Evolutionary conservation across 306 rosid species (phyloP).

Genomic region (Canavalia gladiata): DNA sequence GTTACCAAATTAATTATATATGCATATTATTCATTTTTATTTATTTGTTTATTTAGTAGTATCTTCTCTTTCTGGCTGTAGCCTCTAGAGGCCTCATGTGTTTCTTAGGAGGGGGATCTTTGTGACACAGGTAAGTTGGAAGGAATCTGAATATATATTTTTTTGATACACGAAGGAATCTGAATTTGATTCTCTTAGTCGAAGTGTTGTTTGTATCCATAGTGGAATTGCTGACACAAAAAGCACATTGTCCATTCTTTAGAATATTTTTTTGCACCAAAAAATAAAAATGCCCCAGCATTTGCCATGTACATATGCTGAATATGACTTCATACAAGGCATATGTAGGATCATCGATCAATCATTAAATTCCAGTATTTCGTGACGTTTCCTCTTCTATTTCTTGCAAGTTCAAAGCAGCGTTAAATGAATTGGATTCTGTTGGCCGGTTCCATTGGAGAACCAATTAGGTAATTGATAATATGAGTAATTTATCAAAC

Average conservation of each 20-base stretch:
- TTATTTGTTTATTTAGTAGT: background rate
- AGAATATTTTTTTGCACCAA: constrained; percentile 5
- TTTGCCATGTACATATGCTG: background rate
- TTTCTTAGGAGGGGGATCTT: constrained; percentile 35
- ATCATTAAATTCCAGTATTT: background rate
- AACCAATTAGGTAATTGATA: no score
- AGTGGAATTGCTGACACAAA: constrained; percentile 46
- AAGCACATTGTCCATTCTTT: constrained; percentile 22
- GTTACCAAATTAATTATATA: background rate
- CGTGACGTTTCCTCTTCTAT: background rate
- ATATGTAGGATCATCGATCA: background rate
- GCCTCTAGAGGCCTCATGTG: constrained; percentile 11
- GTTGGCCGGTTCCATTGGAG: background rate
- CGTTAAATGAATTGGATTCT: background rate
- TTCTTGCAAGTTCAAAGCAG: background rate
- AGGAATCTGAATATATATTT: constrained; percentile 41
- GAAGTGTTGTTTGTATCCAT: constrained; percentile 9
- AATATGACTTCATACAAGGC: background rate
- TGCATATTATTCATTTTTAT: constrained; percentile 20
- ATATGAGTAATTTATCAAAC: no score
- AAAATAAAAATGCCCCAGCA: background rate
- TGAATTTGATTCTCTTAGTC: constrained; percentile 50
- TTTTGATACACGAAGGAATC: constrained; percentile 25
- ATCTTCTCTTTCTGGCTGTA: background rate
- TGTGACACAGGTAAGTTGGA: constrained; percentile 39